These are phyloP conservation scores for Candida corydali DNA, from an alignment of 805 yeast species.

Conservation along the genomic window DNA sequence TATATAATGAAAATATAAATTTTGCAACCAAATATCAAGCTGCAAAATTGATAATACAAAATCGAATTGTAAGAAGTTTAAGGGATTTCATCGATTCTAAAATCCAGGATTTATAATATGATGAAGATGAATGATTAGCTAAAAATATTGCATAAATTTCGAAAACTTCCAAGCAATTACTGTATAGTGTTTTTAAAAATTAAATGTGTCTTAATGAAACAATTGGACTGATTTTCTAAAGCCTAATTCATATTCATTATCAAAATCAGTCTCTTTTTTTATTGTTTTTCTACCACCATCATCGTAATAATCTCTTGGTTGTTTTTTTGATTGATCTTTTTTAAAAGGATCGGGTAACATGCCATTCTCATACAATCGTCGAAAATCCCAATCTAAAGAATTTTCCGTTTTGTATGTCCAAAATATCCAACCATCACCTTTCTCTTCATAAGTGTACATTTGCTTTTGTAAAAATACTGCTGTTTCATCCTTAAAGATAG, in stretches of 20 bases:
- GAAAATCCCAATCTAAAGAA: conserved; percentile 83
- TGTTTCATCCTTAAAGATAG: conserved; percentile 47
- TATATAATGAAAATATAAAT: neutral
- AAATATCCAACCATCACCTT: conserved; percentile 77
- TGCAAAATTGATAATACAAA: neutral
- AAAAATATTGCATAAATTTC: neutral
- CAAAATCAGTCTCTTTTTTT: neutral
- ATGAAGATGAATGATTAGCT: neutral
- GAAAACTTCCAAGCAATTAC: neutral
- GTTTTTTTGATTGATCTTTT: neutral
- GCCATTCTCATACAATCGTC: conserved; percentile 51
- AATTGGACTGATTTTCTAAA: neutral
- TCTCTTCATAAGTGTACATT: conserved; percentile 70
- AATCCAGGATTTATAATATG: too few species aligned
- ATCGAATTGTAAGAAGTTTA: too few species aligned
- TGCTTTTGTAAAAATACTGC: conserved; percentile 84
- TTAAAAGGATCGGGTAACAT: conserved; percentile 80
- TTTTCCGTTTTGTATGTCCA: conserved; percentile 92
- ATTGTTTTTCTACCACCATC: neutral
- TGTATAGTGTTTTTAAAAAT: too few species aligned
- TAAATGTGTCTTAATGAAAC: neutral
- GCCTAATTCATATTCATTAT: neutral
- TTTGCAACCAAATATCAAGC: conserved; percentile 3
- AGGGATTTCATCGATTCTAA: too few species aligned
- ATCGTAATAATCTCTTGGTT: neutral